These are phyloP conservation scores for Trifolium fragiferum DNA, from an alignment of 306 rosid genomes.

Conservation along the genomic window DNA sequence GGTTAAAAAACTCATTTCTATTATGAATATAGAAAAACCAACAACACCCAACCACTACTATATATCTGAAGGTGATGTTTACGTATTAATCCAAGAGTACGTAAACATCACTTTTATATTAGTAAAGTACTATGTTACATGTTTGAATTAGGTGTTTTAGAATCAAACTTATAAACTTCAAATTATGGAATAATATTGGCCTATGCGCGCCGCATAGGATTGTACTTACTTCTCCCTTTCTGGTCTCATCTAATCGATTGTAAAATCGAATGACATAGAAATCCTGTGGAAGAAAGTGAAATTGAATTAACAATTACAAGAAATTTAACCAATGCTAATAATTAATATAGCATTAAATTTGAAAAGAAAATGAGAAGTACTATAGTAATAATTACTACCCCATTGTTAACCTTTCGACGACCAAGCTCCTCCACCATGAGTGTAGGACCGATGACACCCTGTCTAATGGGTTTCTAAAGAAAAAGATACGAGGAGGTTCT, in stretches of 20 bases:
- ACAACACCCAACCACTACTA: neutral
- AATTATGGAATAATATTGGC: too few relatives aligned
- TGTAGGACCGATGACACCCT: constrained; percentile 87
- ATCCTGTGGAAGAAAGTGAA: constrained; percentile 54
- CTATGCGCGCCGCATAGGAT: too few relatives aligned
- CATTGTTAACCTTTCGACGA: constrained; percentile 58
- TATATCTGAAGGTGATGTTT: neutral
- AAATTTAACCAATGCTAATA: too few relatives aligned
- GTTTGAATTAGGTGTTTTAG: too few relatives aligned
- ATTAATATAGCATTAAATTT: neutral
- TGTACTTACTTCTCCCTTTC: constrained; percentile 83
- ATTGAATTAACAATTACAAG: too few relatives aligned
- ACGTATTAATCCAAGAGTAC: too few relatives aligned
- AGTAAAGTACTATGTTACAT: too few relatives aligned
- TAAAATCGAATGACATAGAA: constrained; percentile 73
- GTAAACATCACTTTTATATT: too few relatives aligned
- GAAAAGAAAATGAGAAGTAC: neutral
- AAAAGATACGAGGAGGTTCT: neutral
- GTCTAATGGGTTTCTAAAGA: constrained; percentile 83
- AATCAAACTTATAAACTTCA: too few relatives aligned
- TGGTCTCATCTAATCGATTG: constrained; percentile 77
- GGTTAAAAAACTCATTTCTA: constrained; percentile 38
- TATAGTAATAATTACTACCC: constrained; percentile 64
- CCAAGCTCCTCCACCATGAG: constrained; percentile 83
- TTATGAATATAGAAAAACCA: constrained; percentile 7